Conservation (phyloP, 2,329 filamentous ascomycete genomes). For the Phyllosticta ampelicida region DNA sequence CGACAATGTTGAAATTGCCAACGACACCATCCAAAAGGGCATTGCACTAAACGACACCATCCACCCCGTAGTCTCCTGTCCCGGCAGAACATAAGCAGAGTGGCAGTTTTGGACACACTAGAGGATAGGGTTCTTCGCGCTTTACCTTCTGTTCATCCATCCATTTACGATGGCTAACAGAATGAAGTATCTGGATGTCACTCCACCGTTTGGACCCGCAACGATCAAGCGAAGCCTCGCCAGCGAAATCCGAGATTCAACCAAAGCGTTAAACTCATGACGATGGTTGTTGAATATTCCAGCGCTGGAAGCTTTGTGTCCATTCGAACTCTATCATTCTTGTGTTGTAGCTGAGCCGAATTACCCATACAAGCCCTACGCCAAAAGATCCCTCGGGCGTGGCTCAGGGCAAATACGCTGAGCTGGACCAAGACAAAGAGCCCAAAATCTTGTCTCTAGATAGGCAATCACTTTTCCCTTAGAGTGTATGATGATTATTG, state of each 20-base stretch:
- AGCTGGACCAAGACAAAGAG: neutral
- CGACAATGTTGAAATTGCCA: no score
- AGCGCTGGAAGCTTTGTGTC: neutral
- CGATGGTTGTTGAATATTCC: neutral
- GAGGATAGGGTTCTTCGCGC: neutral
- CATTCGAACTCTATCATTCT: neutral
- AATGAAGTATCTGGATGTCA: no score
- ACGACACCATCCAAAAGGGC: no score
- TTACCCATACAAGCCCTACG: neutral
- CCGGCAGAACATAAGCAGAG: neutral
- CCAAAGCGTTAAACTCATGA: neutral
- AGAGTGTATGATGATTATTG: neutral
- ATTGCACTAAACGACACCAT: no score
- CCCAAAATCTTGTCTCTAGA: neutral
- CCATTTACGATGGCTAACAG: neutral
- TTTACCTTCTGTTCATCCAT: neutral
- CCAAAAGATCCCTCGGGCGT: neutral
- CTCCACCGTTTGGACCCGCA: no score
- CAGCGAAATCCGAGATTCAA: neutral
- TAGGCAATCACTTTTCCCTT: neutral
- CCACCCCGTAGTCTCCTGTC: no score
- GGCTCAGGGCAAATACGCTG: neutral
- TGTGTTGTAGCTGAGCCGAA: neutral
- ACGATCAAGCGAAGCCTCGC: neutral
- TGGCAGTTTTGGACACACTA: neutral